Evolutionary conservation across 768 basidiomycete species (phyloP).

Genomic region (Cubamyces sp.): DNA sequence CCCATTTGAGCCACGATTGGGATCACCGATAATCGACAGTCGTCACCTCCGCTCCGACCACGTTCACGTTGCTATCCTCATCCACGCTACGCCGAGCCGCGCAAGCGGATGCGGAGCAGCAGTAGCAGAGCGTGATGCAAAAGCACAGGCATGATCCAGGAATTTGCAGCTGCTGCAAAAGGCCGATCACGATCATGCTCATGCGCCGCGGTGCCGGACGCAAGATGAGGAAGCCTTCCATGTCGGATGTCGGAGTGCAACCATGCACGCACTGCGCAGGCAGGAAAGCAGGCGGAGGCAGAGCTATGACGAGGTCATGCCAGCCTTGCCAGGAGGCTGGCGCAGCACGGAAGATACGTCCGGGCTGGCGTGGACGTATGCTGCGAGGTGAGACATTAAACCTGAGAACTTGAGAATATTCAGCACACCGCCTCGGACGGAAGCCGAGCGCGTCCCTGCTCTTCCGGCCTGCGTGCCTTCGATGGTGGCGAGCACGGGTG

Average conservation of each 20-base stretch:
- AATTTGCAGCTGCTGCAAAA: not conserved
- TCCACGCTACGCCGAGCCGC: not conserved
- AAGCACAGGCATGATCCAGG: no score
- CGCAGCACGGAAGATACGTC: constrained; percentile 1
- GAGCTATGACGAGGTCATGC: not conserved
- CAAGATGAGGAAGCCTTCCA: not conserved
- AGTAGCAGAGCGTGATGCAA: no score
- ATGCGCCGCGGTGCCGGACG: constrained; percentile 7
- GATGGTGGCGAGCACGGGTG: no score
- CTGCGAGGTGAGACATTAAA: constrained; percentile 18
- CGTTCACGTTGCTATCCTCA: not conserved
- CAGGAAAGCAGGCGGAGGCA: not conserved
- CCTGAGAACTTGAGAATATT: constrained; percentile 2
- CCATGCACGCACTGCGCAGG: no score
- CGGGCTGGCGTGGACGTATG: not conserved
- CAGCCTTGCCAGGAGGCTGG: not conserved
- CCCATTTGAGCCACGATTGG: not conserved
- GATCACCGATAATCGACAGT: constrained; percentile 12
- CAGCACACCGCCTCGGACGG: not conserved
- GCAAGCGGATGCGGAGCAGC: no score
- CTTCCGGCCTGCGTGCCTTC: constrained; percentile 6
- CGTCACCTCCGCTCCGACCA: not conserved
- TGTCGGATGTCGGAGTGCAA: not conserved
- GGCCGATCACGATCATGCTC: not conserved
- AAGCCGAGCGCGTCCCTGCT: not conserved